These are phyloP conservation scores for Periglandula ipomoeae DNA, from an alignment of 2,329 filamentous ascomycete genomes.

Conservation along the genomic window DNA sequence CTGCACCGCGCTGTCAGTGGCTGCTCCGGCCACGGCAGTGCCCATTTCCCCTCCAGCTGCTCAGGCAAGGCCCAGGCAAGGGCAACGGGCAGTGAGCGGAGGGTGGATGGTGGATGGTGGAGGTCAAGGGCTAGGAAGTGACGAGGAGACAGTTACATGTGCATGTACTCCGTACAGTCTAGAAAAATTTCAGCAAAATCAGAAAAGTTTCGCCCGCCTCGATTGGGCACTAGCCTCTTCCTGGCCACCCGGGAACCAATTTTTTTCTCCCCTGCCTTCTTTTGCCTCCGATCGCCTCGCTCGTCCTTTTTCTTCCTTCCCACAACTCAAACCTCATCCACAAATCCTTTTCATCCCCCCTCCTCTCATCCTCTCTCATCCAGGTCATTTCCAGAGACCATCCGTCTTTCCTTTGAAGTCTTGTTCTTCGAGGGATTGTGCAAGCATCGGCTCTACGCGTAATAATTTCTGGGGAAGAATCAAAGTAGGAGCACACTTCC, in stretches of 20 bases:
- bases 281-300: constrained; percentile 19
- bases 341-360: constrained; percentile 22
- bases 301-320: constrained; percentile 22
- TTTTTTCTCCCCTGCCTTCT: constrained; percentile 25
- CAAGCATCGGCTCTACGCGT: constrained; percentile 22
- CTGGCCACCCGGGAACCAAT: constrained; percentile 21
- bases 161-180: no score
- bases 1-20: constrained; percentile 4
- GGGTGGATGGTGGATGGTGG: no score
- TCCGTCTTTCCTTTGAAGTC: constrained; percentile 35
- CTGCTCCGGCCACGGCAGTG: not conserved
- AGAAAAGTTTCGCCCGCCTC: not conserved
- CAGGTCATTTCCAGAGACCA: constrained; percentile 21
- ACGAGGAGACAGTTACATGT: no score
- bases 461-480: constrained; percentile 23
- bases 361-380: constrained; percentile 18
- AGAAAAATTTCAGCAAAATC: constrained; percentile 4
- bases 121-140: no score
- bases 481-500: constrained; percentile 21
- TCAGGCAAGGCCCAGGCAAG: not conserved
- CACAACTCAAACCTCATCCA: constrained; percentile 23
- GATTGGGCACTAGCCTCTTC: constrained; percentile 22
- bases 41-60: not conserved
- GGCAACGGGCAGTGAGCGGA: no score
- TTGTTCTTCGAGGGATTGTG: constrained; percentile 31